Percentiles rank a stretch among this genome's conserved stretches.
These are phyloP conservation scores for Kluyveromyces marxianus DNA, from an alignment of 1,139 yeast species.

Conservation along the genomic window DNA sequence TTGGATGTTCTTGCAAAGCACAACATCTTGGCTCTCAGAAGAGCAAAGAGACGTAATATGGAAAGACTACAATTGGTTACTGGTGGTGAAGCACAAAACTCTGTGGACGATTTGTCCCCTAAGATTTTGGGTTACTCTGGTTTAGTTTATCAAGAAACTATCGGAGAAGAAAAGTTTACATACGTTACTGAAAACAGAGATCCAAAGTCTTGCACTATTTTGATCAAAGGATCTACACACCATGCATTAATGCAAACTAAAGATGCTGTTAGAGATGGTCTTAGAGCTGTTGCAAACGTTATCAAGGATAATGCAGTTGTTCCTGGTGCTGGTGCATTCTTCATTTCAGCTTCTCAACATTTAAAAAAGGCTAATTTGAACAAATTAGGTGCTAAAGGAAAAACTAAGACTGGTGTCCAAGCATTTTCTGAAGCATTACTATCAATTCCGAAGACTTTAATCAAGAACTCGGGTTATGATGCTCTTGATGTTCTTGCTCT, in stretches of 20 bases:
- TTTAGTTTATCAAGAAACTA: constrained; percentile 79
- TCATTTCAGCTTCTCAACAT: constrained; percentile 70
- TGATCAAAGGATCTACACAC: constrained; percentile 88
- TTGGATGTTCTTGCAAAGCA: constrained; percentile 89
- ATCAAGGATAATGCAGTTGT: constrained; percentile 76
- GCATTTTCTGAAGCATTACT: constrained; percentile 91
- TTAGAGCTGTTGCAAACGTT: constrained; percentile 90
- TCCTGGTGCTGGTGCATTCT: constrained; percentile 98
- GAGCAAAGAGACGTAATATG: constrained; percentile 99
- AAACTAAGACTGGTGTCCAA: constrained; percentile 79
- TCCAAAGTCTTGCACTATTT: constrained; percentile 85
- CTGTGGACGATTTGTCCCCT: constrained; percentile 89
- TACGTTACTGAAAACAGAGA: constrained; percentile 87
- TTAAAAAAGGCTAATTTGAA: constrained; percentile 43
- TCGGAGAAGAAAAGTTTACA: constrained; percentile 97
- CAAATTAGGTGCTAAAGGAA: constrained; percentile 65
- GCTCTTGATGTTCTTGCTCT: constrained; percentile 81
- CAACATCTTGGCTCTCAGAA: constrained; percentile 86
- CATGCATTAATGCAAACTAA: constrained; percentile 87
- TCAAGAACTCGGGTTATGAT: constrained; percentile 90
- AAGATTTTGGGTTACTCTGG: constrained; percentile 87
- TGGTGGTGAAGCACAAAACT: constrained; percentile 97
- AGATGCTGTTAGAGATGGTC: constrained; percentile 95
- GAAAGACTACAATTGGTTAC: constrained; percentile 93
- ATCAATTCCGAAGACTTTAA: constrained; percentile 86